Conservation (phyloP, 306 rosid genomes). For the Trifolium pratense region DNA sequence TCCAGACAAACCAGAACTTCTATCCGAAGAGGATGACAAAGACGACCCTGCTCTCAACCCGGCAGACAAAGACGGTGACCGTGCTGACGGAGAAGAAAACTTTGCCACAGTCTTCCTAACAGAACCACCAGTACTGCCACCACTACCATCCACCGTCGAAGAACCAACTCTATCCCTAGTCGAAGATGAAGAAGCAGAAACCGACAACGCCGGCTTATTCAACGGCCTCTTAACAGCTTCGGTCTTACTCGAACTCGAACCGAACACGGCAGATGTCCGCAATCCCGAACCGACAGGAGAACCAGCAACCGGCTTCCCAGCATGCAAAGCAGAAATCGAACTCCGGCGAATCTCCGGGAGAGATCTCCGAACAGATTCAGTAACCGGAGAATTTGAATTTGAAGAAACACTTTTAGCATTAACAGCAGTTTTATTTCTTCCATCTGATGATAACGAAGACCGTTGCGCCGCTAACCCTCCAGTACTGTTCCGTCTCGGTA, state of each 20-base stretch:
- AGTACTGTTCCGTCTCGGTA: constrained; percentile 67
- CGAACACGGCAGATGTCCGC: constrained; percentile 52
- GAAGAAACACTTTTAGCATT: constrained; percentile 38
- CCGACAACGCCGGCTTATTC: constrained; percentile 57
- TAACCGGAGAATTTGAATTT: constrained; percentile 1
- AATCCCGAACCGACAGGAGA: constrained; percentile 47
- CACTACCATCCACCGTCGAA: constrained; percentile 61
- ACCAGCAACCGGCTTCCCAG: constrained; percentile 50
- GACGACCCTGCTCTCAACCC: constrained; percentile 68
- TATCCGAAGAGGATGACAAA: constrained; percentile 63
- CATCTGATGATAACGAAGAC: constrained; percentile 48
- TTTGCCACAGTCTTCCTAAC: constrained; percentile 65
- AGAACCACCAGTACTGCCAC: constrained; percentile 51
- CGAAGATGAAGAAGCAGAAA: constrained; percentile 51
- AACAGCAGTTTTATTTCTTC: constrained; percentile 44
- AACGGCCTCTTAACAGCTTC: constrained; percentile 55
- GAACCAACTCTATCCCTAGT: constrained; percentile 48
- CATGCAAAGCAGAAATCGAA: constrained; percentile 55
- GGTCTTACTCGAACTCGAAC: constrained; percentile 43
- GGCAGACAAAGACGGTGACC: constrained; percentile 60
- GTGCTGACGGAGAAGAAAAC: constrained; percentile 60
- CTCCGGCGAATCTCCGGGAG: constrained; percentile 76
- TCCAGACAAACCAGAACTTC: constrained; percentile 66
- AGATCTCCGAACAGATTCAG: constrained; percentile 65
- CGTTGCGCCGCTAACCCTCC: constrained; percentile 71